Percentiles rank a stretch among this genome's conserved stretches.
phyloP scores from a whole-genome alignment of 2,329 filamentous ascomycete genomes.

The Simplicillium sp. region DNA sequence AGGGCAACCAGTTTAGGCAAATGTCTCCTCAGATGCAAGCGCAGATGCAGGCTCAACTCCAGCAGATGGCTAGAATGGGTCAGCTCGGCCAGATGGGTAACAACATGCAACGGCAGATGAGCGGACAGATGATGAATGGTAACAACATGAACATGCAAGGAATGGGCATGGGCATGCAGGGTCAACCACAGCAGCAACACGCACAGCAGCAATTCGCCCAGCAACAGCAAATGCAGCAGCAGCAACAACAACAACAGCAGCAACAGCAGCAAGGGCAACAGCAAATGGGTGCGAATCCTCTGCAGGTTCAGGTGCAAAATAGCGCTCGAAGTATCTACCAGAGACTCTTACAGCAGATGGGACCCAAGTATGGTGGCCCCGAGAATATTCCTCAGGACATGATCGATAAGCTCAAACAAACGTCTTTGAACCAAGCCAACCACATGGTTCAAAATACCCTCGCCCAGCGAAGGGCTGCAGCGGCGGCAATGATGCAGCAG shows the following conservation, averaged over 20 bases:
- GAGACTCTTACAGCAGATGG: conserved; percentile 22
- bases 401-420: conserved; percentile 32
- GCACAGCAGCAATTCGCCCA: conserved; percentile 10
- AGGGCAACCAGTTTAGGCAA: conserved; percentile 21
- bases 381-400: conserved; percentile 37
- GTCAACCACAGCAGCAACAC: conserved; percentile 22
- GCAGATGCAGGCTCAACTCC: conserved; percentile 16
- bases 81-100: conserved; percentile 25
- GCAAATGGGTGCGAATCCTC: conserved; percentile 13
- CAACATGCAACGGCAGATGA: conserved; percentile 26
- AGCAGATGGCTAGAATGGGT: conserved; percentile 25
- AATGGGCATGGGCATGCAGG: conserved; percentile 19
- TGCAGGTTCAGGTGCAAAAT: conserved; percentile 23
- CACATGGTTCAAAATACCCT: conserved; percentile 21
- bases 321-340: conserved; percentile 27
- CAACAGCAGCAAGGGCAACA: conserved; percentile 18
- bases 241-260: conserved; percentile 18
- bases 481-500: conserved; percentile 9
- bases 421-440: conserved; percentile 29
- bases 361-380: conserved; percentile 27
- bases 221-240: conserved; percentile 21
- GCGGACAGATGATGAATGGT: conserved; percentile 20
- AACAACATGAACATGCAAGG: conserved; percentile 18
- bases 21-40: conserved; percentile 28
- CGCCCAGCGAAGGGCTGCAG: conserved; percentile 19